Conservation (phyloP, 176 grass and related monocot species). For the Typha latifolia region DNA sequence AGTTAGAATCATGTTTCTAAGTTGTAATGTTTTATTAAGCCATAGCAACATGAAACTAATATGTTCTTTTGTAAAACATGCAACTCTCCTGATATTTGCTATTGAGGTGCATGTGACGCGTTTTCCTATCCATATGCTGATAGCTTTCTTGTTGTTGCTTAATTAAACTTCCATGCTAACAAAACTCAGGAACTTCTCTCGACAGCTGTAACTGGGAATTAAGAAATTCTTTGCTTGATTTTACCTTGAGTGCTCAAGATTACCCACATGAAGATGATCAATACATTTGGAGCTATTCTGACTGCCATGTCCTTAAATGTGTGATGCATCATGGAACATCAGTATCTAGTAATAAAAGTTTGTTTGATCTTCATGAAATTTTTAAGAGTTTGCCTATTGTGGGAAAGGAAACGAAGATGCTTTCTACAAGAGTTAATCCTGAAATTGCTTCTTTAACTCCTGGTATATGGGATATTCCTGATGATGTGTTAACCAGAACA, state of each 20-base stretch:
- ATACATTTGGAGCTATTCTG: conserved; percentile 59
- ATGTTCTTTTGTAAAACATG: neutral
- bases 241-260: conserved; percentile 36
- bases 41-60: neutral
- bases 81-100: neutral
- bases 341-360: conserved; percentile 31
- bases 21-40: neutral
- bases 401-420: conserved; percentile 41
- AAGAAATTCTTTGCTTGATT: conserved; percentile 56
- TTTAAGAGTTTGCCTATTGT: conserved; percentile 75
- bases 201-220: conserved; percentile 78
- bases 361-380: conserved; percentile 86
- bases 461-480: conserved; percentile 74
- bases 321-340: conserved; percentile 42
- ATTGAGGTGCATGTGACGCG: neutral
- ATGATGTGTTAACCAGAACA: conserved; percentile 62
- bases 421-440: conserved; percentile 42
- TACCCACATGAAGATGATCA: conserved; percentile 33
- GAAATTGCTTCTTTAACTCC: conserved; percentile 15
- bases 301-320: conserved; percentile 65
- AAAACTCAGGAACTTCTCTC: neutral
- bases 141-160: neutral
- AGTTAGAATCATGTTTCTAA: neutral
- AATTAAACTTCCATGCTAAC: too few species aligned
- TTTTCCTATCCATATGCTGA: too few species aligned